A percentile compares a stretch with the other conserved stretches of the same genome.
phyloP scores from a whole-genome alignment of 768 basidiomycete genomes.

The Vararia minispora region DNA sequence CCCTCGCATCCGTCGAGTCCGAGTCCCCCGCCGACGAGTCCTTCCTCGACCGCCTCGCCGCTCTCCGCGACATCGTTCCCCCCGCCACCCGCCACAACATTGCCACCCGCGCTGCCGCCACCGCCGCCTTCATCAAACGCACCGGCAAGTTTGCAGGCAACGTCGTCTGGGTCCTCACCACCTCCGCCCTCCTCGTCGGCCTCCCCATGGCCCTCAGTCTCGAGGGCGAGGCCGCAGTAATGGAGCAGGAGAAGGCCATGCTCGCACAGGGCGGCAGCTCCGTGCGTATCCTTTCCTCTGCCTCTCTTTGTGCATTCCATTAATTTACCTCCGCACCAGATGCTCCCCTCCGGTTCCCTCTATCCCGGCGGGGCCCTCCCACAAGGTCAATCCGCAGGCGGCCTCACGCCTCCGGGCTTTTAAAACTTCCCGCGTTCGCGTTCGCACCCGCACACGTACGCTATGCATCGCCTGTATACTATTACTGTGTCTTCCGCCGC shows the following conservation, averaged over 20 bases:
- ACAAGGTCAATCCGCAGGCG: constrained; percentile 12
- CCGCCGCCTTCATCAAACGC: constrained; percentile 54
- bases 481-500: too few relatives aligned
- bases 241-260: constrained; percentile 91
- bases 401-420: constrained; percentile 13
- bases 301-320: not conserved
- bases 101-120: constrained; percentile 43
- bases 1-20: constrained; percentile 73
- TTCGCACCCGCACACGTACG: too few relatives aligned
- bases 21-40: constrained; percentile 69
- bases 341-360: constrained; percentile 11
- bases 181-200: constrained; percentile 86
- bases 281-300: constrained; percentile 45
- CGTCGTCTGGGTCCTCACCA: constrained; percentile 90
- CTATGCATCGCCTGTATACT: too few relatives aligned
- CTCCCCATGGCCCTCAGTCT: constrained; percentile 86
- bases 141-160: constrained; percentile 70
- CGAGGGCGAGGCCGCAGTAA: constrained; percentile 93
- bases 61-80: constrained; percentile 93
- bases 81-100: constrained; percentile 80
- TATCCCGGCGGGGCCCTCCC: constrained; percentile 9
- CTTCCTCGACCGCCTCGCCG: constrained; percentile 75
- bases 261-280: constrained; percentile 84
- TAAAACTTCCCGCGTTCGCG: too few relatives aligned
- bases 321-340: constrained; percentile 6